Conservation (phyloP, 2,329 filamentous ascomycete genomes). For the Cercospora berteroae region DNA sequence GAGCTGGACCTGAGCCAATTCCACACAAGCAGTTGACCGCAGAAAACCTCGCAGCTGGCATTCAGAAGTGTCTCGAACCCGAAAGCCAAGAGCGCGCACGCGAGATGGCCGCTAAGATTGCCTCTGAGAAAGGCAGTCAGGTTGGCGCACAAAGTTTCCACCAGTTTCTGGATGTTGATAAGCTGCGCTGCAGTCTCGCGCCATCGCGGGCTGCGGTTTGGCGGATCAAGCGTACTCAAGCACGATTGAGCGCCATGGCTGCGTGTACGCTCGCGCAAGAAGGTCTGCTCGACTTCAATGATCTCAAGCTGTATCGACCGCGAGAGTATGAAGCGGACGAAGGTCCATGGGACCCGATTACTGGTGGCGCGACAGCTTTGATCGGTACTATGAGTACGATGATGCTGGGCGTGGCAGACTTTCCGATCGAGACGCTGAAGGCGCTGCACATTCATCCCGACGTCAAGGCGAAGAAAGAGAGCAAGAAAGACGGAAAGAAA, state of each 20-base stretch:
- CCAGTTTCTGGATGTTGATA: conserved; percentile 57
- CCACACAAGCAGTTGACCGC: conserved; percentile 48
- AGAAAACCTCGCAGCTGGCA: conserved; percentile 47
- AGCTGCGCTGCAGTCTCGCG: conserved; percentile 67
- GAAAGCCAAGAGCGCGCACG: conserved; percentile 41
- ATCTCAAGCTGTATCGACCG: conserved; percentile 66
- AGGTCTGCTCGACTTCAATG: conserved; percentile 63
- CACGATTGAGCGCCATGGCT: conserved; percentile 69
- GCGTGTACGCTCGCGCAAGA: conserved; percentile 66
- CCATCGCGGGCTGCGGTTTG: conserved; percentile 70
- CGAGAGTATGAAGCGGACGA: conserved; percentile 74
- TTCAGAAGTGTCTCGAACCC: conserved; percentile 45
- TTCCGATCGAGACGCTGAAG: conserved; percentile 57
- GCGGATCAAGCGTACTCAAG: conserved; percentile 66
- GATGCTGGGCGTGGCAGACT: conserved; percentile 77
- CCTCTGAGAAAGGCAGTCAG: conserved; percentile 43
- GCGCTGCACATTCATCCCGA: conserved; percentile 46
- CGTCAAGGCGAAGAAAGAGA: conserved; percentile 25
- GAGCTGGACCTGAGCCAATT: conserved; percentile 52
- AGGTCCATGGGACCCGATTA: conserved; percentile 75
- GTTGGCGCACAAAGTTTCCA: conserved; percentile 49
- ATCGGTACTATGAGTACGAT: conserved; percentile 80
- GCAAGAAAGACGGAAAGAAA: conserved; percentile 27
- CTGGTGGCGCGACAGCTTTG: conserved; percentile 72
- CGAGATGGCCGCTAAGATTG: conserved; percentile 44